These are phyloP conservation scores for Clavaria fumosa DNA, from an alignment of 768 basidiomycete genomes.

Conservation along the genomic window DNA sequence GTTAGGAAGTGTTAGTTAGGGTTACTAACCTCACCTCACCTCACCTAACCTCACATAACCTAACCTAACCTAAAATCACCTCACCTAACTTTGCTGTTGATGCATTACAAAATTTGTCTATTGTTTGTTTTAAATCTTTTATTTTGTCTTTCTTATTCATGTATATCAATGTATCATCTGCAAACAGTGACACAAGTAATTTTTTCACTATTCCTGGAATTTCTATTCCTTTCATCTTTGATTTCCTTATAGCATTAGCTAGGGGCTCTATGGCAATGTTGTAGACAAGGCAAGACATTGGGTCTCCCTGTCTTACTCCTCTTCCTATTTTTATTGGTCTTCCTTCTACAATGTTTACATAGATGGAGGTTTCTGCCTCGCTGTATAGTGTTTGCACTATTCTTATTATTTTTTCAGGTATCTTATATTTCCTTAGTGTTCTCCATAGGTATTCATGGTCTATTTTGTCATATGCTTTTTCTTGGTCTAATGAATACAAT, in stretches of 20 bases:
- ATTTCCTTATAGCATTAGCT: slow-evolving; percentile 16
- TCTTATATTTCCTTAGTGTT: background rate
- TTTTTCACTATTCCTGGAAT: slow-evolving; percentile 10
- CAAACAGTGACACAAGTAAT: slow-evolving; percentile 22
- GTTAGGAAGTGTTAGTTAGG: slow-evolving; percentile 19
- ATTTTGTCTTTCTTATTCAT: slow-evolving; percentile 1
- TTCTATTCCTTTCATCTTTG: slow-evolving; percentile 16
- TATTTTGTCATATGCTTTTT: slow-evolving; percentile 6
- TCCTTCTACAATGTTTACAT: slow-evolving; percentile 21
- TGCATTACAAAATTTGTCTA: slow-evolving; percentile 16
- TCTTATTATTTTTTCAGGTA: slow-evolving; percentile 18
- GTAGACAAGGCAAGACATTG: slow-evolving; percentile 25
- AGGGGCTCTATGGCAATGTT: slow-evolving; percentile 28
- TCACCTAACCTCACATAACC: background rate
- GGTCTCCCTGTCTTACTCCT: slow-evolving; percentile 25
- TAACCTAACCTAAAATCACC: slow-evolving; percentile 3
- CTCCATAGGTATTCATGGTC: slow-evolving; percentile 3
- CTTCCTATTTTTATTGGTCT: slow-evolving; percentile 13
- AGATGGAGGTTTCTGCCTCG: slow-evolving; percentile 16
- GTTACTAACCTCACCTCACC: slow-evolving; percentile 7
- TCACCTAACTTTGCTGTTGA: slow-evolving; percentile 15
- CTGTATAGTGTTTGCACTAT: slow-evolving; percentile 18
- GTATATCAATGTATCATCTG: slow-evolving; percentile 22
- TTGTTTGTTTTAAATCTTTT: slow-evolving; percentile 4
- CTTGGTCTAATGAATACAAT: slow-evolving; percentile 18